phyloP scores from a whole-genome alignment of 2,329 filamentous ascomycete species.

The Alternaria burnsii region DNA sequence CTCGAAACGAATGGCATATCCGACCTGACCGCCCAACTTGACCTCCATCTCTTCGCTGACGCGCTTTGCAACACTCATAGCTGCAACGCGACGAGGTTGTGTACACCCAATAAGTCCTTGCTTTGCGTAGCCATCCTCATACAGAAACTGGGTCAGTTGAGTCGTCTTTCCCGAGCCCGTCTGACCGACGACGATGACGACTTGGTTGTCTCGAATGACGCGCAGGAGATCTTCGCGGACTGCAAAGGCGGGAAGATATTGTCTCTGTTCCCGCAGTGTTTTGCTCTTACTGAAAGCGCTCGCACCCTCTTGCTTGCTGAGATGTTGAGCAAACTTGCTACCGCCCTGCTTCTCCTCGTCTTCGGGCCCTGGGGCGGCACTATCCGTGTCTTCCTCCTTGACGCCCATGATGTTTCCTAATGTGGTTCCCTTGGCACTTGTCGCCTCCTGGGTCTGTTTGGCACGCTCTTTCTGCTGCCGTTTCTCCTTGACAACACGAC shows the following conservation, averaged over 20 bases:
- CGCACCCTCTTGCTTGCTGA: slow-evolving; percentile 84
- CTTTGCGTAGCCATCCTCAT: slow-evolving; percentile 92
- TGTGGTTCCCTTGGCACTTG: slow-evolving; percentile 88
- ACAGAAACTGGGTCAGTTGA: slow-evolving; percentile 92
- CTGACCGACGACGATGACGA: slow-evolving; percentile 95
- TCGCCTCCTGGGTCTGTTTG: slow-evolving; percentile 93
- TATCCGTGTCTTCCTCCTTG: slow-evolving; percentile 89
- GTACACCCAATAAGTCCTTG: slow-evolving; percentile 94
- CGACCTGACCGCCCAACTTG: slow-evolving; percentile 83
- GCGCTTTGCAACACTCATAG: slow-evolving; percentile 98
- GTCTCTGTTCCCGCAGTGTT: slow-evolving; percentile 85
- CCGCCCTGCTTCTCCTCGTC: slow-evolving; percentile 73
- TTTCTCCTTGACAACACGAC: slow-evolving; percentile 88
- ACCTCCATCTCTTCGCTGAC: slow-evolving; percentile 99
- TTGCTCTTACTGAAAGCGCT: slow-evolving; percentile 95
- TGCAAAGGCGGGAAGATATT: slow-evolving; percentile 94
- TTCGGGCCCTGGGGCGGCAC: slow-evolving; percentile 77
- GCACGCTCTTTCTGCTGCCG: slow-evolving; percentile 92
- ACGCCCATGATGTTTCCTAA: slow-evolving; percentile 95
- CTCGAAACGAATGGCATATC: slow-evolving; percentile 97
- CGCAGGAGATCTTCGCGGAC: slow-evolving; percentile 91
- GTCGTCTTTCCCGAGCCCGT: slow-evolving; percentile 98
- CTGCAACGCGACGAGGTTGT: slow-evolving; percentile 93
- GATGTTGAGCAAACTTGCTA: slow-evolving; percentile 86
- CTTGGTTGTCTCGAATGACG: slow-evolving; percentile 95